A percentile compares a stretch with the other conserved stretches of the same genome.
phyloP scores from a whole-genome alignment of 768 basidiomycete species.

The Termitomyces heimii region DNA sequence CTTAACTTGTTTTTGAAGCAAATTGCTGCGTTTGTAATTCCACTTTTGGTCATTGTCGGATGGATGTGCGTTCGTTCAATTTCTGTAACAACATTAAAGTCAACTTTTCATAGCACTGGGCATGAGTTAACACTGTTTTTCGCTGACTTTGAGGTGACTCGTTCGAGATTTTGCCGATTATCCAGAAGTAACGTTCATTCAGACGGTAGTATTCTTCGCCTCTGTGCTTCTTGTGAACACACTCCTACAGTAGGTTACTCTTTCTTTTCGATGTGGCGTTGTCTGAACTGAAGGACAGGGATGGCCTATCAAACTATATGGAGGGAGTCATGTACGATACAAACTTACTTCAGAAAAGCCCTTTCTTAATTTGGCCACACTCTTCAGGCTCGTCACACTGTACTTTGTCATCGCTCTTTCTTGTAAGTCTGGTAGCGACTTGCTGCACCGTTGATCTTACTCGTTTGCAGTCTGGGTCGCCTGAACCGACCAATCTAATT shows the following conservation, averaged over 20 bases:
- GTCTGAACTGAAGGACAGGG: constrained; percentile 29
- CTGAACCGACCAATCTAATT: constrained; percentile 2
- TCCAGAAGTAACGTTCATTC: background rate
- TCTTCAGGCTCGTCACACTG: constrained; percentile 46
- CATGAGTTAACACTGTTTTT: constrained; percentile 81
- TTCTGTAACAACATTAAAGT: constrained; percentile 3
- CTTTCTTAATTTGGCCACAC: constrained; percentile 8
- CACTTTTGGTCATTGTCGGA: constrained; percentile 81
- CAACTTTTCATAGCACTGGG: constrained; percentile 36
- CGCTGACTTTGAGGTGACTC: constrained; percentile 72
- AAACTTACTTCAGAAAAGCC: background rate
- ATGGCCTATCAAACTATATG: constrained; percentile 89
- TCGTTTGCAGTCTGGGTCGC: constrained; percentile 25
- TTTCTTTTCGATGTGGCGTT: background rate
- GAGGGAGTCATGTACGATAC: constrained; percentile 70
- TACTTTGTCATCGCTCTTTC: constrained; percentile 80
- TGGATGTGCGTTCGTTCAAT: constrained; percentile 60
- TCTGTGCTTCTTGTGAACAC: constrained; percentile 87
- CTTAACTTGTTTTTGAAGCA: constrained; percentile 38
- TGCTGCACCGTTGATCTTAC: background rate
- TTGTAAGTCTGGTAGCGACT: constrained; percentile 39
- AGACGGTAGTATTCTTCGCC: constrained; percentile 83
- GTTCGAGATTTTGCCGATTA: background rate
- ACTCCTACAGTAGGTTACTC: constrained; percentile 54
- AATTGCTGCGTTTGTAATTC: constrained; percentile 84